Percentiles rank a stretch among this genome's conserved stretches.
These are phyloP conservation scores for Cryptococcus sp. DNA, from an alignment of 1,284 basidiomycete genomes.

Conservation along the genomic window DNA sequence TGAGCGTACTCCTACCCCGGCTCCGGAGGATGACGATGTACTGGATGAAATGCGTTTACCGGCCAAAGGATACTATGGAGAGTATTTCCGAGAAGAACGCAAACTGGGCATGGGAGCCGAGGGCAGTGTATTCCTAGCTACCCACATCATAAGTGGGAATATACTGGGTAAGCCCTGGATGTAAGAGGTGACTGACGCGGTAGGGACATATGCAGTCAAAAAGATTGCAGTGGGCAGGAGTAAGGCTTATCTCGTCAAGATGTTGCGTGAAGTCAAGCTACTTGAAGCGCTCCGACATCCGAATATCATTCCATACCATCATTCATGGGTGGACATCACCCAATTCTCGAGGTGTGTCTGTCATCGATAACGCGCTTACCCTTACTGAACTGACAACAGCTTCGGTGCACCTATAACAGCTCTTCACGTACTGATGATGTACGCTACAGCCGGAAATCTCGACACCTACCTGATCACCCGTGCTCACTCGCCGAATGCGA, in stretches of 20 bases:
- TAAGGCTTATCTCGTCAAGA: slow-evolving; percentile 72
- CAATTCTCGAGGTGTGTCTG: slow-evolving; percentile 60
- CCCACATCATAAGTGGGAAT: slow-evolving; percentile 36
- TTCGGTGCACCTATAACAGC: slow-evolving; percentile 80
- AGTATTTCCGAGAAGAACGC: slow-evolving; percentile 83
- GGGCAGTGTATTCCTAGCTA: slow-evolving; percentile 65
- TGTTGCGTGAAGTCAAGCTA: slow-evolving; percentile 75
- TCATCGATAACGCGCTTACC: neutral
- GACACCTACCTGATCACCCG: slow-evolving; percentile 80
- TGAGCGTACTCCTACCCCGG: neutral
- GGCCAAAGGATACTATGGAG: slow-evolving; percentile 52
- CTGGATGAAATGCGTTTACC: slow-evolving; percentile 25
- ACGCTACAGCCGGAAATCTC: slow-evolving; percentile 77
- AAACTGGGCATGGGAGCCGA: slow-evolving; percentile 88
- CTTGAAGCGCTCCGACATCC: slow-evolving; percentile 82
- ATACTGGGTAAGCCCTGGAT: slow-evolving; percentile 18
- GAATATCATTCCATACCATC: slow-evolving; percentile 91
- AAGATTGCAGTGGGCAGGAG: slow-evolving; percentile 91
- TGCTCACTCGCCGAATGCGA: slow-evolving; percentile 50
- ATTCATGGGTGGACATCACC: slow-evolving; percentile 83
- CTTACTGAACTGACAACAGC: slow-evolving; percentile 27
- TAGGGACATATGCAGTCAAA: slow-evolving; percentile 73
- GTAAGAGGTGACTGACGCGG: neutral
- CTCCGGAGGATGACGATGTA: slow-evolving; percentile 13
- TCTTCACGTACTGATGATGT: slow-evolving; percentile 85